phyloP scores from a whole-genome alignment of 2,329 filamentous ascomycete species.

The Curvularia verruculosa region DNA sequence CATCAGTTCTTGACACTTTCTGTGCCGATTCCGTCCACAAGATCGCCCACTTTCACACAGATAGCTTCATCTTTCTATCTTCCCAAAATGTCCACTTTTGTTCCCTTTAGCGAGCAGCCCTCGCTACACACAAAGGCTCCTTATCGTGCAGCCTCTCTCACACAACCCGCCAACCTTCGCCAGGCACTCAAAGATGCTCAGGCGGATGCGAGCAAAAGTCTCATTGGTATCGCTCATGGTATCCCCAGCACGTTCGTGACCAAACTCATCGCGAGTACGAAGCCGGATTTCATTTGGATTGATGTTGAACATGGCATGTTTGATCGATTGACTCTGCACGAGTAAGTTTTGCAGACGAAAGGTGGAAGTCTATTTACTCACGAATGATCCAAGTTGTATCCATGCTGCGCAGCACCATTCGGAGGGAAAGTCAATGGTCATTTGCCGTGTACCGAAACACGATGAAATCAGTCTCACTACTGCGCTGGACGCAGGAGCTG shows the following conservation, averaged over 20 bases:
- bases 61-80: not conserved
- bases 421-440: conserved; percentile 29
- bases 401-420: conserved; percentile 38
- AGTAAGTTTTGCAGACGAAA: conserved; percentile 21
- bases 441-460: conserved; percentile 35
- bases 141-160: conserved; percentile 31
- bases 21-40: not conserved
- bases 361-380: not conserved
- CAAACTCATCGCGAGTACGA: conserved; percentile 35
- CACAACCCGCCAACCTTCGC: conserved; percentile 30
- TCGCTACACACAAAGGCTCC: conserved; percentile 31
- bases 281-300: conserved; percentile 38
- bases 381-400: conserved; percentile 23
- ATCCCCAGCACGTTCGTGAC: conserved; percentile 36
- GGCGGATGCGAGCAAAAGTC: conserved; percentile 30
- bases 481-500: conserved; percentile 34
- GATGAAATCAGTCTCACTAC: conserved; percentile 32
- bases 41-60: not conserved
- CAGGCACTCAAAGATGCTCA: conserved; percentile 31
- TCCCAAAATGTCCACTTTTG: conserved; percentile 23
- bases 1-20: not conserved
- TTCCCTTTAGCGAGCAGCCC: conserved; percentile 32
- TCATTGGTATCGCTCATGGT: conserved; percentile 36
- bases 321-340: conserved; percentile 31
- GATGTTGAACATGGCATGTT: conserved; percentile 41